phyloP scores from a whole-genome alignment of 257 asterid genomes.

The Linderniella brevidens region DNA sequence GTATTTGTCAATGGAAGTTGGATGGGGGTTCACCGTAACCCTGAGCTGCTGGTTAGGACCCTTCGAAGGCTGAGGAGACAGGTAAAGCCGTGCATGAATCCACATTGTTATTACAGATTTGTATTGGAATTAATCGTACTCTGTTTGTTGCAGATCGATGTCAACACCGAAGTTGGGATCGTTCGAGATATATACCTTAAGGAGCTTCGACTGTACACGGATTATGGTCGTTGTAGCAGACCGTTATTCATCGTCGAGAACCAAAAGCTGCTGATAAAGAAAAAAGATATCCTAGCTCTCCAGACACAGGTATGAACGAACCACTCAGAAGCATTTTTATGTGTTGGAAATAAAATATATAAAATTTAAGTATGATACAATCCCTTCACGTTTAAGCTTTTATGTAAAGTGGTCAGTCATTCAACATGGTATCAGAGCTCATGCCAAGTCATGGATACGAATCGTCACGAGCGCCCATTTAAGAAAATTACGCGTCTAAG shows the following conservation, averaged over 20 bases:
- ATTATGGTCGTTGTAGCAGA: conserved; percentile 99
- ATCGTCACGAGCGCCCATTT: too few relatives aligned
- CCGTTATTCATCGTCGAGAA: conserved; percentile 92
- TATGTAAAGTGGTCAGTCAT: too few relatives aligned
- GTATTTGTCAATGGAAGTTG: conserved; percentile 93
- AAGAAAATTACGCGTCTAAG: too few relatives aligned
- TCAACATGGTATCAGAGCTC: too few relatives aligned
- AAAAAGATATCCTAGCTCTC: conserved; percentile 66
- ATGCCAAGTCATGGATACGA: too few relatives aligned
- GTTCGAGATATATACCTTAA: conserved; percentile 88
- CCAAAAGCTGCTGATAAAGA: conserved; percentile 71
- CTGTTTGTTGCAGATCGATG: conserved; percentile 53
- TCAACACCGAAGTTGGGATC: conserved; percentile 93
- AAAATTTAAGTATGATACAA: too few relatives aligned
- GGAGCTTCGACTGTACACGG: conserved; percentile 90
- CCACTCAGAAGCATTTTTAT: neutral
- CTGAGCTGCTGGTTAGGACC: conserved; percentile 91
- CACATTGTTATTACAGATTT: neutral
- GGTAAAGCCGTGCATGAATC: conserved; percentile 27
- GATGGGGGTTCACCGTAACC: conserved; percentile 96
- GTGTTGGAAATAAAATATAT: too few relatives aligned
- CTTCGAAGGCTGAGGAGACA: conserved; percentile 78
- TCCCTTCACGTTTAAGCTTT: too few relatives aligned
- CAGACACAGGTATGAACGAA: conserved; percentile 58
- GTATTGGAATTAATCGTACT: neutral